Conservation (phyloP, 2,329 filamentous ascomycete genomes). For the Alternaria atra region DNA sequence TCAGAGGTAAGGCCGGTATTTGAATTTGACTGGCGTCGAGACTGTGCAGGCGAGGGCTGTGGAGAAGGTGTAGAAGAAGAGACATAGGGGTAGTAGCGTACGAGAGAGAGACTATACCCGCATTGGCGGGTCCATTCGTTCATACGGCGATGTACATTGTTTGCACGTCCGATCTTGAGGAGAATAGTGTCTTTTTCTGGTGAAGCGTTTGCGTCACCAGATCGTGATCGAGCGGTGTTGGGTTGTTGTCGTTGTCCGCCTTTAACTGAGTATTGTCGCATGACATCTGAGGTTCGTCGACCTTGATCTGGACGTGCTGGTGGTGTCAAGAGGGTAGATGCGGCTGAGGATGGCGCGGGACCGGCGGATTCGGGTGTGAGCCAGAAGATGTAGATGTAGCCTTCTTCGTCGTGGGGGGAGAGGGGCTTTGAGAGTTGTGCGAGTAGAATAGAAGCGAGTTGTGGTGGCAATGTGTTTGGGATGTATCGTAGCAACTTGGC, state of each 20-base stretch:
- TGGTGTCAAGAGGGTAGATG: constrained; percentile 60
- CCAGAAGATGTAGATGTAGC: constrained; percentile 99
- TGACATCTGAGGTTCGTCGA: constrained; percentile 45
- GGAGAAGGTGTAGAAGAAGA: constrained; percentile 37
- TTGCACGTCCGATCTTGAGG: constrained; percentile 71
- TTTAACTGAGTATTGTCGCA: constrained; percentile 45
- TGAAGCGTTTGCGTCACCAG: neutral
- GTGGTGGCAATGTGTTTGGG: constrained; percentile 70
- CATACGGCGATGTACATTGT: constrained; percentile 89
- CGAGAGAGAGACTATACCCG: constrained; percentile 84
- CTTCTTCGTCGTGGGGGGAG: constrained; percentile 75
- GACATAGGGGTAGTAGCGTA: constrained; percentile 91
- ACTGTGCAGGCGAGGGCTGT: constrained; percentile 31
- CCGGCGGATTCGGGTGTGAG: constrained; percentile 73
- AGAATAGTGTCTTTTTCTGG: constrained; percentile 66
- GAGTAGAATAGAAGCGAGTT: constrained; percentile 74
- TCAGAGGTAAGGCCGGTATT: constrained; percentile 27
- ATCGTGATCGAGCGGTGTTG: constrained; percentile 12
- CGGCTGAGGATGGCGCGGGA: constrained; percentile 60
- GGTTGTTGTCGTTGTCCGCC: neutral
- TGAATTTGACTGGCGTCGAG: constrained; percentile 34
- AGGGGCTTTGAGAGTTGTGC: constrained; percentile 80
- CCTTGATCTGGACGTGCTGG: constrained; percentile 53
- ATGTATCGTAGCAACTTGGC: constrained; percentile 70
- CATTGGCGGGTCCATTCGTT: constrained; percentile 96